phyloP scores from a whole-genome alignment of 1,139 yeast species.

The Saccharomycopsis hybrid region DNA sequence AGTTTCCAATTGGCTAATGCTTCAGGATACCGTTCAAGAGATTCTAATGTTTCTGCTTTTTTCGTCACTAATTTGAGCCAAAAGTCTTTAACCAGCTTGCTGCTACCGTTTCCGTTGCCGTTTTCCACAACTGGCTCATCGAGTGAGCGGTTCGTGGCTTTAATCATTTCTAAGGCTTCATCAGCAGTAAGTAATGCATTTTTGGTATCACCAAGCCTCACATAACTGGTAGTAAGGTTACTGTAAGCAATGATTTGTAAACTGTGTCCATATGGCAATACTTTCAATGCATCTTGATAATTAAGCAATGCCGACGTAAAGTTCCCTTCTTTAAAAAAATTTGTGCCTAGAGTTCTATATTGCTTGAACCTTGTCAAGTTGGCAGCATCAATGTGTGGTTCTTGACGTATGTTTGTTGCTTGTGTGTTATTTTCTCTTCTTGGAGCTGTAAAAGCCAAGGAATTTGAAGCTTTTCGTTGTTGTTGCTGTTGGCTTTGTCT shows the following conservation, averaged over 20 bases:
- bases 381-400: slow-evolving; percentile 19
- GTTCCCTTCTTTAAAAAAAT: slow-evolving; percentile 74
- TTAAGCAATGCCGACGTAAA: slow-evolving; percentile 57
- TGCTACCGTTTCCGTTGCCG: slow-evolving; percentile 33
- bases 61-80: slow-evolving; percentile 65
- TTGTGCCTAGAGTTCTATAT: slow-evolving; percentile 54
- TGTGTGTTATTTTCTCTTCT: no score
- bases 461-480: background rate
- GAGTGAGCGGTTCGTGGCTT: slow-evolving; percentile 29
- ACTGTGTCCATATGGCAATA: slow-evolving; percentile 62
- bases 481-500: background rate
- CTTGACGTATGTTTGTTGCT: background rate
- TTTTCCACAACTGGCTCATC: slow-evolving; percentile 29
- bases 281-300: slow-evolving; percentile 55
- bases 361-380: slow-evolving; percentile 36
- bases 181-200: slow-evolving; percentile 50
- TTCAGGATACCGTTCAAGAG: slow-evolving; percentile 59
- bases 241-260: slow-evolving; percentile 64
- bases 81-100: slow-evolving; percentile 57
- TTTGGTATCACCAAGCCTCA: slow-evolving; percentile 71
- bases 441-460: background rate
- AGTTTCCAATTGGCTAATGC: slow-evolving; percentile 57
- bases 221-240: slow-evolving; percentile 65
- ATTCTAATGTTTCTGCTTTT: slow-evolving; percentile 80
- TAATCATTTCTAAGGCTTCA: slow-evolving; percentile 54